phyloP scores from a whole-genome alignment of 306 rosid species.

The Begonia masoniana region DNA sequence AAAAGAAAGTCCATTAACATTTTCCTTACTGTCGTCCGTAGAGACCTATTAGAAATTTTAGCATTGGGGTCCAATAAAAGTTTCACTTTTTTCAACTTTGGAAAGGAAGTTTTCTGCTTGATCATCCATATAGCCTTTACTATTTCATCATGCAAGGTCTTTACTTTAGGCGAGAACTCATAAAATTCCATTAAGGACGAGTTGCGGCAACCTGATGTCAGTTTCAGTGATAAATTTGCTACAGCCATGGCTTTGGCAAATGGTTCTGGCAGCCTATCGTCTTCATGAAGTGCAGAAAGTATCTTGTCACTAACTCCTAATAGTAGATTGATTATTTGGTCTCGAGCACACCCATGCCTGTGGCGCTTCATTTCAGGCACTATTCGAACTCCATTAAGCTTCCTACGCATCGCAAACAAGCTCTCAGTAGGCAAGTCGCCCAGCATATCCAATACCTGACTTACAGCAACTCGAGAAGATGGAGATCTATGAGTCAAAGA shows the following conservation, averaged over 20 bases:
- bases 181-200: slow-evolving; percentile 28
- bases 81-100: slow-evolving; percentile 39
- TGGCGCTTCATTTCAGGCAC: slow-evolving; percentile 35
- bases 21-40: slow-evolving; percentile 33
- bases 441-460: slow-evolving; percentile 30
- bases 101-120: slow-evolving; percentile 16
- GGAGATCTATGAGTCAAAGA: slow-evolving; percentile 17
- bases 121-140: slow-evolving; percentile 54
- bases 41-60: slow-evolving; percentile 22
- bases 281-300: slow-evolving; percentile 39
- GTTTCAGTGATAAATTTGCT: slow-evolving; percentile 49
- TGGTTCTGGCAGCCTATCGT: slow-evolving; percentile 41
- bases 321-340: slow-evolving; percentile 26
- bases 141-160: slow-evolving; percentile 54
- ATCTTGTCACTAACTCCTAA: slow-evolving; percentile 20
- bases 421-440: slow-evolving; percentile 29
- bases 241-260: slow-evolving; percentile 78
- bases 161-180: slow-evolving; percentile 44
- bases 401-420: slow-evolving; percentile 54
- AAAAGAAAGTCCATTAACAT: slow-evolving; percentile 56
- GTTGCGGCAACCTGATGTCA: slow-evolving; percentile 32
- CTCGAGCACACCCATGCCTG: slow-evolving; percentile 34
- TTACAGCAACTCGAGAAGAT: slow-evolving; percentile 22
- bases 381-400: slow-evolving; percentile 33
- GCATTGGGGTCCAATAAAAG: slow-evolving; percentile 46